A percentile compares a stretch with the other conserved stretches of the same genome.
phyloP scores from a whole-genome alignment of 2,329 filamentous ascomycete genomes.

The Rhynchosporium secalis region DNA sequence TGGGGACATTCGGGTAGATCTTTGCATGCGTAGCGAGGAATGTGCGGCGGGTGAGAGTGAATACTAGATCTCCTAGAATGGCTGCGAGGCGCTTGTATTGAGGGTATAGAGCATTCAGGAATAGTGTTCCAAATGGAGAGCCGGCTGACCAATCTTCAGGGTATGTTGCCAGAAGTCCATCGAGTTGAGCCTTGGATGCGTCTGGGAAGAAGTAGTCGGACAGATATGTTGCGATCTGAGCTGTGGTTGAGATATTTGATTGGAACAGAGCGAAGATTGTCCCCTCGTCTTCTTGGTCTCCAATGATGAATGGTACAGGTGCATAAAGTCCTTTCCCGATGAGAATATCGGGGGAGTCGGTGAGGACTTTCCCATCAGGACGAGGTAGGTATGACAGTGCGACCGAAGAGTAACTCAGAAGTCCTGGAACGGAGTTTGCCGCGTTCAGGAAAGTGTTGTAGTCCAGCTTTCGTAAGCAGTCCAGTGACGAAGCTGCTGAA shows the following conservation, averaged over 20 bases:
- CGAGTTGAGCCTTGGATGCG: slow-evolving; percentile 52
- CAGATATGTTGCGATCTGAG: slow-evolving; percentile 62
- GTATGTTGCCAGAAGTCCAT: slow-evolving; percentile 62
- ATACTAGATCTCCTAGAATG: slow-evolving; percentile 72
- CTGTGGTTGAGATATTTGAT: slow-evolving; percentile 61
- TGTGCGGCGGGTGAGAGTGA: slow-evolving; percentile 67
- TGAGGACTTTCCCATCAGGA: slow-evolving; percentile 65
- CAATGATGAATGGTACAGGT: slow-evolving; percentile 64
- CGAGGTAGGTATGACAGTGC: slow-evolving; percentile 73
- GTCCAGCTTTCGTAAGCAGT: slow-evolving; percentile 61
- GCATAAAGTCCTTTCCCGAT: slow-evolving; percentile 54
- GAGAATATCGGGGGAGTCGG: slow-evolving; percentile 62
- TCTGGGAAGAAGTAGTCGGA: slow-evolving; percentile 57
- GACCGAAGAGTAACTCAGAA: slow-evolving; percentile 67
- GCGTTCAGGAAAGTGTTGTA: slow-evolving; percentile 63
- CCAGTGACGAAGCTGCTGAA: slow-evolving; percentile 54
- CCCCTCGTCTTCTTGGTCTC: slow-evolving; percentile 79
- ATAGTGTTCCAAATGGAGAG: slow-evolving; percentile 68
- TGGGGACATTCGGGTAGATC: slow-evolving; percentile 56
- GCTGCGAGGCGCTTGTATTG: slow-evolving; percentile 76
- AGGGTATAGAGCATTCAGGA: slow-evolving; percentile 70
- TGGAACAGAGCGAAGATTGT: slow-evolving; percentile 72
- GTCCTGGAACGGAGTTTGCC: slow-evolving; percentile 65
- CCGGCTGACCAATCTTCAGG: slow-evolving; percentile 49
- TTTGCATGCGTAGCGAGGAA: slow-evolving; percentile 53